Conservation (phyloP, 2,329 filamentous ascomycete genomes). For the Alternaria dauci region DNA sequence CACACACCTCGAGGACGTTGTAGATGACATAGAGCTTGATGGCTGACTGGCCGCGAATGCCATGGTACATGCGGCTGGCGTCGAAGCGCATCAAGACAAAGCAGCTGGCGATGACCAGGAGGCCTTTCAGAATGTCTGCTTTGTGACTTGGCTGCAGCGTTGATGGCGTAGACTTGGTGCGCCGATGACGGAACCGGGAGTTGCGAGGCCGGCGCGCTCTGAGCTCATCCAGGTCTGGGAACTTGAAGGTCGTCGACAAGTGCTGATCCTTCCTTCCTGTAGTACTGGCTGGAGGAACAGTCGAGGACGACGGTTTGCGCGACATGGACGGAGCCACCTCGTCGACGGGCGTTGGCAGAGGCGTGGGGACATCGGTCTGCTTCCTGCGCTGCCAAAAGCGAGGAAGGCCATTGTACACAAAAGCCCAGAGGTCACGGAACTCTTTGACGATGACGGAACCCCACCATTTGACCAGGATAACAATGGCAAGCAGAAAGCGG, state of each 20-base stretch:
- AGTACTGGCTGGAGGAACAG: constrained; percentile 24
- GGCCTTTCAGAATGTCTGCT: constrained; percentile 89
- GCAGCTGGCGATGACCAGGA: constrained; percentile 87
- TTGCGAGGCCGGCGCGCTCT: constrained; percentile 40
- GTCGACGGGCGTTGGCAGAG: constrained; percentile 38
- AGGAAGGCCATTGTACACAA: constrained; percentile 80
- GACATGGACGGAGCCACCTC: constrained; percentile 38
- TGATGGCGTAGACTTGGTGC: constrained; percentile 86
- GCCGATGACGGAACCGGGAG: constrained; percentile 65
- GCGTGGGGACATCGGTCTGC: constrained; percentile 49
- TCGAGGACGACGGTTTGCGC: constrained; percentile 36
- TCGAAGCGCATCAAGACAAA: constrained; percentile 88
- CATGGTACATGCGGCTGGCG: constrained; percentile 97
- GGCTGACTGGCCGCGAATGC: constrained; percentile 92
- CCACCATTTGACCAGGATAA: constrained; percentile 82
- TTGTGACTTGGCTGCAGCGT: constrained; percentile 88
- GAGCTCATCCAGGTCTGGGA: constrained; percentile 40
- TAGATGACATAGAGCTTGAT: constrained; percentile 99
- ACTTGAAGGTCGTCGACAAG: constrained; percentile 33
- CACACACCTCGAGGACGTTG: constrained; percentile 92
- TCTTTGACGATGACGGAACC: constrained; percentile 75
- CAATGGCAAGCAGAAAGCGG: constrained; percentile 81
- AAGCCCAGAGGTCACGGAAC: constrained; percentile 73
- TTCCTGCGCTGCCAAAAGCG: constrained; percentile 75
- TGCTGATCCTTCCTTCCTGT: constrained; percentile 36